Evolutionary conservation across 495 filamentous ascomycete species (phyloP).

Genomic region (Neurospora sp.): DNA sequence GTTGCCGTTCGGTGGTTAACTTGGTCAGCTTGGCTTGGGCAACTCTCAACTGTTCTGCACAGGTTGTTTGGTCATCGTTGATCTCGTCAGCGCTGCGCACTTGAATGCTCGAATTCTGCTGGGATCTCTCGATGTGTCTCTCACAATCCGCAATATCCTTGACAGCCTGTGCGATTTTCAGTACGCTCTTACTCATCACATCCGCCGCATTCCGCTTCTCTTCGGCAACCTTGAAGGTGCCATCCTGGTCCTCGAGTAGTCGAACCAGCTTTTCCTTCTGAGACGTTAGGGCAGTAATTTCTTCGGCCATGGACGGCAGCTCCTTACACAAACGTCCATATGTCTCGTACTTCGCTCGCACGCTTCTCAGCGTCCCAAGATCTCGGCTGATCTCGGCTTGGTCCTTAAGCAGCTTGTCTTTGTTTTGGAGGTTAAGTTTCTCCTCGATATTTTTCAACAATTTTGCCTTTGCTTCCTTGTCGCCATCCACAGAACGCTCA

Average conservation of each 20-base stretch:
- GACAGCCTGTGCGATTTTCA: constrained; percentile 61
- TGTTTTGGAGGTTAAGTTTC: constrained; percentile 30
- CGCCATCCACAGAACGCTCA: constrained; percentile 44
- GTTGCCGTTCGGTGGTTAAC: constrained; percentile 59
- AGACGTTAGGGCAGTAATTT: constrained; percentile 43
- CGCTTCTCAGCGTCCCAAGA: constrained; percentile 47
- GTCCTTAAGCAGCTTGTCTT: constrained; percentile 43
- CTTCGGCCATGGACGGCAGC: constrained; percentile 56
- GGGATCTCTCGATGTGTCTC: constrained; percentile 59
- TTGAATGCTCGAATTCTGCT: constrained; percentile 54
- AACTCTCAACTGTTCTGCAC: constrained; percentile 56
- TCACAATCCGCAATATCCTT: constrained; percentile 60
- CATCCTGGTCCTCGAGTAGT: constrained; percentile 65
- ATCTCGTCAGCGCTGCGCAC: constrained; percentile 72
- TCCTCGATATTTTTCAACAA: constrained; percentile 53
- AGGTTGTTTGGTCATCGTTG: constrained; percentile 57
- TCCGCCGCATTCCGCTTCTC: constrained; percentile 66
- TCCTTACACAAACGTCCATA: constrained; percentile 61
- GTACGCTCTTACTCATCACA: constrained; percentile 60
- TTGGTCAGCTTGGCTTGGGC: constrained; percentile 52
- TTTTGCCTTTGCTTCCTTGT: constrained; percentile 41
- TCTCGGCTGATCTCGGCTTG: constrained; percentile 41
- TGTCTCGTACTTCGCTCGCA: constrained; percentile 57
- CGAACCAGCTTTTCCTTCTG: constrained; percentile 51
- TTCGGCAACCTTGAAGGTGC: constrained; percentile 49